Percentiles rank a stretch among this genome's conserved stretches.
Evolutionary conservation across 2,329 filamentous ascomycete genomes (phyloP).

Genomic region (Nigrospora osmanthi): DNA sequence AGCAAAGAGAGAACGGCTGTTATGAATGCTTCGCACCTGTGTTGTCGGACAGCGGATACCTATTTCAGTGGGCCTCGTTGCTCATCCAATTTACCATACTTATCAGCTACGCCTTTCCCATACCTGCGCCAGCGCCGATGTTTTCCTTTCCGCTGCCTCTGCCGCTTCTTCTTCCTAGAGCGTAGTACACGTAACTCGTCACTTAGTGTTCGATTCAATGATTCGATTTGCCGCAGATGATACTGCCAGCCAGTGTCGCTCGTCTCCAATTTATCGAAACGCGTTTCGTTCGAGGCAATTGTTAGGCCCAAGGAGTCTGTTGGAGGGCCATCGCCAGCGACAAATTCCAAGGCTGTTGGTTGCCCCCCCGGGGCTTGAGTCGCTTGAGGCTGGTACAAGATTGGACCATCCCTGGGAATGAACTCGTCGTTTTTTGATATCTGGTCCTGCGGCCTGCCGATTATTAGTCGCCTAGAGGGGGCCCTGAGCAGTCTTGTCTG

Average conservation of each 20-base stretch:
- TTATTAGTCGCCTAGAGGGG: conserved; percentile 36
- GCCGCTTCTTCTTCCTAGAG: conserved; percentile 86
- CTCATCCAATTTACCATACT: too few relatives aligned
- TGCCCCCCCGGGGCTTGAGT: too few relatives aligned
- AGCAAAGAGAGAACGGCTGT: too few relatives aligned
- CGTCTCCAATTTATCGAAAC: conserved; percentile 88
- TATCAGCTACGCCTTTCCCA: too few relatives aligned
- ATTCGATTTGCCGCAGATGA: conserved; percentile 88
- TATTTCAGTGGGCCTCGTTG: too few relatives aligned
- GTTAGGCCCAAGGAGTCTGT: conserved; percentile 59
- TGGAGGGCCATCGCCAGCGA: conserved; percentile 38
- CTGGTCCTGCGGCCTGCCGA: conserved; percentile 16
- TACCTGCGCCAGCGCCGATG: too few relatives aligned
- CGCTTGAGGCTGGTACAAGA: background rate
- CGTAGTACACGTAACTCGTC: conserved; percentile 80
- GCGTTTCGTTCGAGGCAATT: conserved; percentile 71
- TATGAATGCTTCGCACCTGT: too few relatives aligned
- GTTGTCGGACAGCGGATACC: too few relatives aligned
- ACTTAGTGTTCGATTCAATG: conserved; percentile 73
- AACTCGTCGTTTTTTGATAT: background rate
- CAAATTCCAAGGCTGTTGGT: too few relatives aligned
- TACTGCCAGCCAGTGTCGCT: conserved; percentile 94
- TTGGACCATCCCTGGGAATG: background rate
- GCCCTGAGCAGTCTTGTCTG: conserved; percentile 76
- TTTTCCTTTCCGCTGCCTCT: too few relatives aligned